Percentiles rank a stretch among this genome's conserved stretches.
These are phyloP conservation scores for Diutina rugosa DNA, from an alignment of 1,139 yeast species.

Conservation along the genomic window DNA sequence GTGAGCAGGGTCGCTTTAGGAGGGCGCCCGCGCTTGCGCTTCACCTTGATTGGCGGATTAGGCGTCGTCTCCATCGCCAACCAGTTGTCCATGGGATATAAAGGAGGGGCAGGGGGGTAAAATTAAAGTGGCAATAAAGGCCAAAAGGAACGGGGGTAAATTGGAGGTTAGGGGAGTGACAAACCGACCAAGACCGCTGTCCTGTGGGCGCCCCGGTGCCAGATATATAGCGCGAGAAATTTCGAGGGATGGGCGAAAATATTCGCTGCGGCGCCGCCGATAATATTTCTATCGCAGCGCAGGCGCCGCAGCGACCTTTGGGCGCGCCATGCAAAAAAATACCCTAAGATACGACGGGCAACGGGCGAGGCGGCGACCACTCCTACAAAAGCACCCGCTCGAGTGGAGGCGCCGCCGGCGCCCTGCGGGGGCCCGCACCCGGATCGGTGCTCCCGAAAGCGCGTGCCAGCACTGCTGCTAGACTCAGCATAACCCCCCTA, in stretches of 20 bases:
- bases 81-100: neutral
- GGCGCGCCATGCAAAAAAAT: neutral
- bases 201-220: neutral
- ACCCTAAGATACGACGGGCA: neutral
- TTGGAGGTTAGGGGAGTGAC: neutral
- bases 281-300: neutral
- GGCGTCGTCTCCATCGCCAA: neutral
- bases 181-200: neutral
- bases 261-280: neutral
- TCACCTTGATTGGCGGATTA: slow-evolving; percentile 6
- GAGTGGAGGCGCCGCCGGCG: no score
- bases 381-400: no score
- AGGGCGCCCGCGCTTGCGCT: slow-evolving; percentile 33
- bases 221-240: neutral
- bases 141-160: neutral
- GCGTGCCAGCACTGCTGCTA: no score
- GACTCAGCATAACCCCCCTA: no score
- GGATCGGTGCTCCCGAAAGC: neutral
- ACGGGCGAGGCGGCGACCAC: no score
- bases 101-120: neutral
- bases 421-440: neutral
- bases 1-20: slow-evolving; percentile 32
- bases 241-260: neutral
- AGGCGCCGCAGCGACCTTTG: neutral
- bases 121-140: neutral